Percentiles rank a stretch among this genome's conserved stretches.
Evolutionary conservation across 306 rosid species (phyloP).

Genomic region (Castanea crenata): DNA sequence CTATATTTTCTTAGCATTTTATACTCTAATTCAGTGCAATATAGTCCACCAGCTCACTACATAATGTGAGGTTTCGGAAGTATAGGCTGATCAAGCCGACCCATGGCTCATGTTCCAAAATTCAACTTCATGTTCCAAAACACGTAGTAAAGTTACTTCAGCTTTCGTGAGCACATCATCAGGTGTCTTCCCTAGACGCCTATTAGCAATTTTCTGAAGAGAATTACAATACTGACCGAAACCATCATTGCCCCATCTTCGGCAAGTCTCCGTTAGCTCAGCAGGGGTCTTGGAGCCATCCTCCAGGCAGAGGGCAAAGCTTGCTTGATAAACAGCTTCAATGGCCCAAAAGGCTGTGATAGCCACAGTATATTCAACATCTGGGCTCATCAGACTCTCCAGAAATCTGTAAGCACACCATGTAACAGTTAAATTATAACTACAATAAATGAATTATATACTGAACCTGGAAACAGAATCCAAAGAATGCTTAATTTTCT

Average conservation of each 20-base stretch:
- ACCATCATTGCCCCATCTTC: conserved; percentile 78
- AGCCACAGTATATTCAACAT: conserved; percentile 56
- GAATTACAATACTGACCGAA: conserved; percentile 64
- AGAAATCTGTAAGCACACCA: conserved; percentile 46
- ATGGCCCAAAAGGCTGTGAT: conserved; percentile 76
- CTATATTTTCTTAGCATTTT: neutral
- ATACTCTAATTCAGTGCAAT: neutral
- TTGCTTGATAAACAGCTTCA: conserved; percentile 81
- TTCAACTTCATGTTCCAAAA: conserved; percentile 67
- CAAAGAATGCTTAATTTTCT: neutral
- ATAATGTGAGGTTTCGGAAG: neutral
- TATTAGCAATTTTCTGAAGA: conserved; percentile 44
- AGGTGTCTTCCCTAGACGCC: conserved; percentile 44
- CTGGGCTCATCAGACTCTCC: conserved; percentile 61
- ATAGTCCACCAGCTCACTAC: neutral
- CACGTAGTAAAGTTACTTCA: conserved; percentile 44
- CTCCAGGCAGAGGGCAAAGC: conserved; percentile 70
- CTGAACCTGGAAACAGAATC: neutral
- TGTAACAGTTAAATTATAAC: conserved; percentile 5
- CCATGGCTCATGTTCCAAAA: conserved; percentile 79
- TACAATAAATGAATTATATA: neutral
- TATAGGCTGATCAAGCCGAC: conserved; percentile 19
- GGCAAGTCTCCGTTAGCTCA: conserved; percentile 63
- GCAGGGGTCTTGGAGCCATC: conserved; percentile 60
- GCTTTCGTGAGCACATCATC: conserved; percentile 46